Evolutionary conservation across 371 early-diverging fungal species (phyloP).

Genomic region (Mortierella sp.): DNA sequence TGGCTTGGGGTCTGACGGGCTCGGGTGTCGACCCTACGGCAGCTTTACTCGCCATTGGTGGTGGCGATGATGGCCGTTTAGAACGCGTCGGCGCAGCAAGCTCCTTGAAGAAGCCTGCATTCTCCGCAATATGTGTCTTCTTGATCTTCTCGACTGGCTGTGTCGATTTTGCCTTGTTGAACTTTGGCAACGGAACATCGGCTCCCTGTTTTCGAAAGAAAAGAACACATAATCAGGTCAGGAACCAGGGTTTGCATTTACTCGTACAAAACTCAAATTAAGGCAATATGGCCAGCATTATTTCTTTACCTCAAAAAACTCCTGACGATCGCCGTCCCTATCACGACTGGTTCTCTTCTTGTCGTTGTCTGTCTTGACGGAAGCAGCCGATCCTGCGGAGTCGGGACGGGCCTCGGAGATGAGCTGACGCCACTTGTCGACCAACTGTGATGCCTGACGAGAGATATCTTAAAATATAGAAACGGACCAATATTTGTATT

Average conservation of each 20-base stretch:
- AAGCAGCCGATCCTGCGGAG: neutral
- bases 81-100: neutral
- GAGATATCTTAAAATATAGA: slow-evolving; percentile 15
- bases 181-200: slow-evolving; percentile 29
- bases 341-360: slow-evolving; percentile 9
- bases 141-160: slow-evolving; percentile 21
- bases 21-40: too few species aligned
- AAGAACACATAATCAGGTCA: neutral
- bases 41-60: neutral
- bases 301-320: slow-evolving; percentile 1
- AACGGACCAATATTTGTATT: neutral
- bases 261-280: neutral
- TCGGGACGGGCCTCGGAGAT: neutral
- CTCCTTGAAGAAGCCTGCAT: slow-evolving; percentile 34
- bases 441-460: slow-evolving; percentile 19
- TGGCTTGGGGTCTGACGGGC: too few species aligned
- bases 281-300: too few species aligned
- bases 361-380: slow-evolving; percentile 2
- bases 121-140: slow-evolving; percentile 22
- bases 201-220: slow-evolving; percentile 4
- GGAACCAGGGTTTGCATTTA: neutral
- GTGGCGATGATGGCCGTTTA: neutral
- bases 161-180: slow-evolving; percentile 22
- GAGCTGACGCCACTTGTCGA: slow-evolving; percentile 14
- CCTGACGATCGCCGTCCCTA: neutral